Evolutionary conservation across 169 alveolate genomes (phyloP).

Genomic region (Babesia bovis): DNA sequence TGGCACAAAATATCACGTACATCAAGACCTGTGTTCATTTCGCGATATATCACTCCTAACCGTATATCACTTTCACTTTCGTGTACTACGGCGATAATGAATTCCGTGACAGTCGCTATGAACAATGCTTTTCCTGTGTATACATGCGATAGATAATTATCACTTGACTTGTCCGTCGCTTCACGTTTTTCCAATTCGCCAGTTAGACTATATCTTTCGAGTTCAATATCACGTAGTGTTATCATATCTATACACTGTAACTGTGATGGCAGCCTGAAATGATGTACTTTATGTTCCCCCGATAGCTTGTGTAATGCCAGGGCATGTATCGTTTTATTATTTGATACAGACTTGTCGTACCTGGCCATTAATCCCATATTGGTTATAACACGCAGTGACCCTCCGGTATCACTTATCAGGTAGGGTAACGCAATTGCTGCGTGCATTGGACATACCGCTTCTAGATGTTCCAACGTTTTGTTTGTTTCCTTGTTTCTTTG

Average conservation of each 20-base stretch:
- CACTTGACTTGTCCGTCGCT: background rate
- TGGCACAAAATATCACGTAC: slow-evolving; percentile 42
- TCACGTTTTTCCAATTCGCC: background rate
- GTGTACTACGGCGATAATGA: slow-evolving; percentile 37
- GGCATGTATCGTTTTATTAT: slow-evolving; percentile 7
- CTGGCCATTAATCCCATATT: slow-evolving; percentile 18
- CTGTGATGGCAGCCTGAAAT: slow-evolving; percentile 39
- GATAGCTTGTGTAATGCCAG: slow-evolving; percentile 33
- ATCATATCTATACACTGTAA: slow-evolving; percentile 28
- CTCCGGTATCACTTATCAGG: background rate
- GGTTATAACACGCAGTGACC: background rate
- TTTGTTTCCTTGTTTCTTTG: background rate
- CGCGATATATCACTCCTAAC: slow-evolving; percentile 30
- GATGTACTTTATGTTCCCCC: slow-evolving; percentile 11
- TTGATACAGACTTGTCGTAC: background rate
- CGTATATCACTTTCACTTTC: background rate
- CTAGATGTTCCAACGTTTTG: slow-evolving; percentile 15
- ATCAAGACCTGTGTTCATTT: slow-evolving; percentile 19
- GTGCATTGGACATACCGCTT: slow-evolving; percentile 56
- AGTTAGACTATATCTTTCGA: slow-evolving; percentile 29
- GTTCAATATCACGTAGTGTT: slow-evolving; percentile 50
- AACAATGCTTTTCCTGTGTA: slow-evolving; percentile 55
- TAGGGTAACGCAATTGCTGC: slow-evolving; percentile 41
- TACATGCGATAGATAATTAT: slow-evolving; percentile 3
- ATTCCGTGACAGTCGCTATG: slow-evolving; percentile 51